Evolutionary conservation across 176 grass and related monocot species (phyloP), one percentile per base, ranked within the genome.

Genomic region (Raddia guianensis): DNA sequence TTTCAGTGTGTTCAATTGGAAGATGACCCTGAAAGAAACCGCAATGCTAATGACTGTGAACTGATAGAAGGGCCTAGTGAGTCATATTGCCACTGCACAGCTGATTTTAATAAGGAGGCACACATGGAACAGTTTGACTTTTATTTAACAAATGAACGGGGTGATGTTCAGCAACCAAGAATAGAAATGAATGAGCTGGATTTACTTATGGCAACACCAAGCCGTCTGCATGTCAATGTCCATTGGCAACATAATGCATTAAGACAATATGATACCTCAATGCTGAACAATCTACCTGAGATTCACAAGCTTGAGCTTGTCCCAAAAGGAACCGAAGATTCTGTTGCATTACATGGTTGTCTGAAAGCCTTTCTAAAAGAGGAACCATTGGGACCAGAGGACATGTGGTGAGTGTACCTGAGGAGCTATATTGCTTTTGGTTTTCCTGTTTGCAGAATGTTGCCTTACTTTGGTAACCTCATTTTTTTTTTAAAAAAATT

Each of bases 361-460:
- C 85, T 97, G 68, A 87, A 97, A 82, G 92, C 91, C 34, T 97
- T 97, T 80, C 88, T 90, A 53, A 94, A 90, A 82, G 94, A 92
- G 83, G 94, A 97, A 79, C 91, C 87, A 27, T 77, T 97, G 60
- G 94, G 94, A 12, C 89, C 91, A 11, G 87, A 94, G 47, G 91
- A 97, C 76, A 97, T 97, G 94, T 97, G 91, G 94, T 97, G 67
- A 87, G 79, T 87, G 73, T 83, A 35, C 82, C 82, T 66, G 42
- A 7, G 57, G 57, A 80, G 58, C 35, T 72, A n/a, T 85, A 49
- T 35, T 76, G 7, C 77, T 77, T 89, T 85, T 85, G 6, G 66
- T 72, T 87, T 81, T 42, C 76, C 87, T 83, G 64, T 85, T 79
- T 80, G 42, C 52, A 70, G 9, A 81, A 49, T 63, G 60, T 8